Evolutionary conservation across 306 rosid genomes (phyloP).

Genomic region (Cajanus cajan): DNA sequence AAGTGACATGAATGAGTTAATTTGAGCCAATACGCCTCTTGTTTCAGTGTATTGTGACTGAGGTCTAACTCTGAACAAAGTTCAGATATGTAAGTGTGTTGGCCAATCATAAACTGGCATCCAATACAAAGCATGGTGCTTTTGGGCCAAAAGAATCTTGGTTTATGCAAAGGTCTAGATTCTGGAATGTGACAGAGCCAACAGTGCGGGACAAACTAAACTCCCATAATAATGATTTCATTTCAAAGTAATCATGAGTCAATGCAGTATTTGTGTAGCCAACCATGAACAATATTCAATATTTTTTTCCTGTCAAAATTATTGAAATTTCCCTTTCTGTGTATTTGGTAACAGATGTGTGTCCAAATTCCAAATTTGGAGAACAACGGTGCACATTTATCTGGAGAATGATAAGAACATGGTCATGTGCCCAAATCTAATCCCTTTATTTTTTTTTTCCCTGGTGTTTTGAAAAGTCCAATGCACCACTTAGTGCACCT

Average conservation of each 20-base stretch:
- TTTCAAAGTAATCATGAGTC: conserved; percentile 28
- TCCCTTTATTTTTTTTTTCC: neutral
- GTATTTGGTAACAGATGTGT: too few species aligned
- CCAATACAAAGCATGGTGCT: conserved; percentile 23
- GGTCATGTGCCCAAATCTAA: conserved; percentile 16
- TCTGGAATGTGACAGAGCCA: conserved; percentile 30
- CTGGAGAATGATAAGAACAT: conserved; percentile 19
- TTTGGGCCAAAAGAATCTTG: conserved; percentile 24
- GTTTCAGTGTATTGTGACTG: conserved; percentile 6
- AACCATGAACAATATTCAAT: neutral
- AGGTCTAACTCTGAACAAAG: conserved; percentile 19
- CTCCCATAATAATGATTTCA: conserved; percentile 5
- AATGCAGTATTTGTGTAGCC: conserved; percentile 28
- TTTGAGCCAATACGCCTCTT: conserved; percentile 21
- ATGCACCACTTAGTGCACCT: conserved; percentile 16
- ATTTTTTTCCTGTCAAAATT: too few species aligned
- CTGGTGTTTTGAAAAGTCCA: conserved; percentile 30
- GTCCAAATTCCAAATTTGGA: neutral
- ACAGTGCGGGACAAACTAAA: conserved; percentile 27
- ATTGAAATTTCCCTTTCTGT: too few species aligned
- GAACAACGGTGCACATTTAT: conserved; percentile 8
- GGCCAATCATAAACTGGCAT: conserved; percentile 15
- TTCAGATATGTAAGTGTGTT: neutral
- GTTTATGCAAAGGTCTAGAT: conserved; percentile 17
- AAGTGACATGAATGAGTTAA: neutral